Conservation (phyloP, 352 stramenopile species). For the Phytophthora parvispora region DNA sequence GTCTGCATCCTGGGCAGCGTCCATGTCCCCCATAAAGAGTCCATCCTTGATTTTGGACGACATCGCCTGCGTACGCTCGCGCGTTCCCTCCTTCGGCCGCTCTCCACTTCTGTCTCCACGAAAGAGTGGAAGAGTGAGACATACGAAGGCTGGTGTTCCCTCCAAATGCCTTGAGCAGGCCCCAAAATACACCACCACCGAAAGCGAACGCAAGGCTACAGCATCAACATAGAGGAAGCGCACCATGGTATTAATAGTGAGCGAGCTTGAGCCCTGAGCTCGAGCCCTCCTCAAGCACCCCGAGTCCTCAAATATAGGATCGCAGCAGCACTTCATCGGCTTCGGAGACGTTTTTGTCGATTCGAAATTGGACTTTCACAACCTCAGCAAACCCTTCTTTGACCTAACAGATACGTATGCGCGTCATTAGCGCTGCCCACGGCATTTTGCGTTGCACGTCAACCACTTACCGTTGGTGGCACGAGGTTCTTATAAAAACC, state of each 20-base stretch:
- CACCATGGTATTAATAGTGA: constrained; percentile 42
- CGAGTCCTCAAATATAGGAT: constrained; percentile 67
- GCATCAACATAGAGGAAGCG: constrained; percentile 4
- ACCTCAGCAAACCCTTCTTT: constrained; percentile 82
- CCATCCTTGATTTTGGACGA: constrained; percentile 96
- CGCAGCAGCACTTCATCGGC: constrained; percentile 51
- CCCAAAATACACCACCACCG: constrained; percentile 36
- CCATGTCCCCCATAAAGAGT: constrained; percentile 95
- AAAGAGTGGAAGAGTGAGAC: constrained; percentile 34
- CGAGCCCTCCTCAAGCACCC: not conserved
- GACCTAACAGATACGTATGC: constrained; percentile 42
- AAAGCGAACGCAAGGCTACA: constrained; percentile 4
- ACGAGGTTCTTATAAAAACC: constrained; percentile 89
- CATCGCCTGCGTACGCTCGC: constrained; percentile 56
- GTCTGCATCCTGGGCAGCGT: constrained; percentile 93
- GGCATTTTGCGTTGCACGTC: not conserved
- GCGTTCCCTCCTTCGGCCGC: constrained; percentile 5
- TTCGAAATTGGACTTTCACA: constrained; percentile 73
- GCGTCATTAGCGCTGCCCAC: constrained; percentile 14
- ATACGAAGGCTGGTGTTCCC: not conserved
- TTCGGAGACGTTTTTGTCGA: constrained; percentile 48
- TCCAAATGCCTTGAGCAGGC: constrained; percentile 7
- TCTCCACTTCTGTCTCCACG: constrained; percentile 19
- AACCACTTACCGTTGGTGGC: constrained; percentile 42
- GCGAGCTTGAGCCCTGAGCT: constrained; percentile 18